A percentile compares a stretch with the other conserved stretches of the same genome.
phyloP scores from a whole-genome alignment of 768 basidiomycete species.

The Agaricus bisporus region DNA sequence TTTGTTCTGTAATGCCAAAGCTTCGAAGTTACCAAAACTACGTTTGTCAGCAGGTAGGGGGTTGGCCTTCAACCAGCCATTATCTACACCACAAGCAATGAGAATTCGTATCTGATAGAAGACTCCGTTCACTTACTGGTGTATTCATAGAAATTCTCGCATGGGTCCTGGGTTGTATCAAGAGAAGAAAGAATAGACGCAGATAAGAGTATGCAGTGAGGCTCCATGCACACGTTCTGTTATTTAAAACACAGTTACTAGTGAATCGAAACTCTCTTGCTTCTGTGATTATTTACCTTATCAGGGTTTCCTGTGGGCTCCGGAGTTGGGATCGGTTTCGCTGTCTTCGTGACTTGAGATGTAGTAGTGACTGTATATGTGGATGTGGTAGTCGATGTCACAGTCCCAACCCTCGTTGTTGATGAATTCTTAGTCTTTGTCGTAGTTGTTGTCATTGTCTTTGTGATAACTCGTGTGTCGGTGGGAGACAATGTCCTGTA shows the following conservation, averaged over 20 bases:
- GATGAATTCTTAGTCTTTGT: slow-evolving; percentile 23
- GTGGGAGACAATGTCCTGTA: slow-evolving; percentile 24
- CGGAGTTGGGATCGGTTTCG: slow-evolving; percentile 37
- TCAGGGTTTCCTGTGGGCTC: slow-evolving; percentile 45
- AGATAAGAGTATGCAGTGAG: slow-evolving; percentile 78
- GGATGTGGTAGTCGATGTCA: slow-evolving; percentile 22
- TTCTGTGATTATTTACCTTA: slow-evolving; percentile 34
- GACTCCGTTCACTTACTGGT: slow-evolving; percentile 59
- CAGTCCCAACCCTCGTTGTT: slow-evolving; percentile 12
- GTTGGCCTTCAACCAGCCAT: slow-evolving; percentile 81
- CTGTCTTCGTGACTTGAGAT: slow-evolving; percentile 25
- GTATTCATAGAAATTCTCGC: slow-evolving; percentile 92
- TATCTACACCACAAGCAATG: slow-evolving; percentile 41
- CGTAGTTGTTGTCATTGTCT: slow-evolving; percentile 33
- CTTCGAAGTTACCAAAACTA: slow-evolving; percentile 64
- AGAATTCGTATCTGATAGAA: not conserved
- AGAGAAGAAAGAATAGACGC: slow-evolving; percentile 76
- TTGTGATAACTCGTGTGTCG: slow-evolving; percentile 31
- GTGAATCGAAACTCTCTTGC: not conserved
- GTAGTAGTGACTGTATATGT: slow-evolving; percentile 18
- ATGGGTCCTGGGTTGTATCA: slow-evolving; percentile 83
- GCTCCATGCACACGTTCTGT: slow-evolving; percentile 65
- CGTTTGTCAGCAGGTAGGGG: slow-evolving; percentile 86
- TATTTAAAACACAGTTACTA: not conserved
- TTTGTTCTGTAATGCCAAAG: slow-evolving; percentile 69